Percentiles rank a stretch among this genome's conserved stretches.
Conservation (phyloP, 1,284 basidiomycete genomes). For the Earliella scabrosa region DNA sequence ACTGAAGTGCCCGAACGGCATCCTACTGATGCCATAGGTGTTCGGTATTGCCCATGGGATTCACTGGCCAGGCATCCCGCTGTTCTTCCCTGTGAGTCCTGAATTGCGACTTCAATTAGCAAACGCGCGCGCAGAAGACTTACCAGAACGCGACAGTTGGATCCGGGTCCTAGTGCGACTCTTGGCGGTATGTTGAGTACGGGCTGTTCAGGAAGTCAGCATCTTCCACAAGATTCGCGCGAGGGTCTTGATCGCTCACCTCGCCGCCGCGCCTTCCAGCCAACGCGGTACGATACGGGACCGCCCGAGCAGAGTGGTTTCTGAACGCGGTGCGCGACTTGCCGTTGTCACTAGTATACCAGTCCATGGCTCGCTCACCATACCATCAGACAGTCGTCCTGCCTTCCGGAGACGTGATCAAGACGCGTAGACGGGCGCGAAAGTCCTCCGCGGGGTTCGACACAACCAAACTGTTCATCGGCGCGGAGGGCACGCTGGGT, state of each 20-base stretch:
- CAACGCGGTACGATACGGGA: slow-evolving; percentile 72
- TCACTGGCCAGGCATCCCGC: slow-evolving; percentile 50
- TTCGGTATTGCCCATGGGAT: too few relatives aligned
- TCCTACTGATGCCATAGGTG: too few relatives aligned
- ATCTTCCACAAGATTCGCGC: too few relatives aligned
- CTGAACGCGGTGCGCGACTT: slow-evolving; percentile 70
- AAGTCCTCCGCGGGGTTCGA: slow-evolving; percentile 95
- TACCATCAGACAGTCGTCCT: slow-evolving; percentile 83
- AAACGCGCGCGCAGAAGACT: too few relatives aligned
- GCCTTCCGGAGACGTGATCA: slow-evolving; percentile 91
- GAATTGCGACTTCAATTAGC: too few relatives aligned
- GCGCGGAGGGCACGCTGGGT: slow-evolving; percentile 93
- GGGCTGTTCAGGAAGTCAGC: slow-evolving; percentile 77
- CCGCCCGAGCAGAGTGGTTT: slow-evolving; percentile 54
- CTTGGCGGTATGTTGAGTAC: slow-evolving; percentile 94
- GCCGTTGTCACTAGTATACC: neutral
- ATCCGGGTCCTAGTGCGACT: slow-evolving; percentile 81
- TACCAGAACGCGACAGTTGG: too few relatives aligned
- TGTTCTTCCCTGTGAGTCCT: slow-evolving; percentile 91
- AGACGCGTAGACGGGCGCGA: slow-evolving; percentile 83
- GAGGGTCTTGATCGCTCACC: too few relatives aligned
- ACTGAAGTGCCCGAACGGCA: too few relatives aligned
- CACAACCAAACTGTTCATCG: slow-evolving; percentile 91
- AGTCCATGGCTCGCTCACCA: too few relatives aligned
- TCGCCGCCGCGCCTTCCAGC: slow-evolving; percentile 41